phyloP scores from a whole-genome alignment of 306 rosid species.

The Luffa aegyptiaca region DNA sequence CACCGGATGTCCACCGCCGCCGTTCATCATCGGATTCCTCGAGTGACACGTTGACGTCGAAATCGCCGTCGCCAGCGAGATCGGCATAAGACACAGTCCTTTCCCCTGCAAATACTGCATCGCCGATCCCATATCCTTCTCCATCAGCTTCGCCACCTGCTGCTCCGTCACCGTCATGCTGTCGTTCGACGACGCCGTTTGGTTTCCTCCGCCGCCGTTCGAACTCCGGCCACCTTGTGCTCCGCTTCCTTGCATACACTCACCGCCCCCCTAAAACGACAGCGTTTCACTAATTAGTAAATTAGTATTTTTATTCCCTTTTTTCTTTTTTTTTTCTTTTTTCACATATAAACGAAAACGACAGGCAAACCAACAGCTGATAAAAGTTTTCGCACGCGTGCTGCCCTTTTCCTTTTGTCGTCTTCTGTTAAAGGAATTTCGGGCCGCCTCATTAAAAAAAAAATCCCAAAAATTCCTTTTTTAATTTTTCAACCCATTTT shows the following conservation, averaged over 20 bases:
- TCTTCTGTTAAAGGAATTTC: conserved; percentile 36
- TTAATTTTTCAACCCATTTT: background rate
- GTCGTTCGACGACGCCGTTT: conserved; percentile 49
- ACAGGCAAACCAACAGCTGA: conserved; percentile 7
- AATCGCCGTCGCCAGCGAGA: conserved; percentile 84
- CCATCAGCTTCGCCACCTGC: conserved; percentile 91
- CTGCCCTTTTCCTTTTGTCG: conserved; percentile 57
- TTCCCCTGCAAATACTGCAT: conserved; percentile 97
- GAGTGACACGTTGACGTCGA: conserved; percentile 80
- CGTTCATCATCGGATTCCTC: conserved; percentile 40
- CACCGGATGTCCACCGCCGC: conserved; percentile 2
- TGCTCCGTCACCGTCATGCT: conserved; percentile 75
- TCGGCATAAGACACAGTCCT: conserved; percentile 98
- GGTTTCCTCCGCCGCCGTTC: conserved; percentile 19
- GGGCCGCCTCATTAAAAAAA: background rate
- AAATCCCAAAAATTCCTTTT: background rate
- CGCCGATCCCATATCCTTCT: conserved; percentile 97
- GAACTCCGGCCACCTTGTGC: conserved; percentile 18
- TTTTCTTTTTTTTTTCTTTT: background rate
- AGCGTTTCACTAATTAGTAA: conserved; percentile 3
- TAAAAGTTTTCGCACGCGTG: conserved; percentile 53
- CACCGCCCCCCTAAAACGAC: conserved; percentile 57
- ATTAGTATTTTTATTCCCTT: background rate
- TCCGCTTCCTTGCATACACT: conserved; percentile 42
- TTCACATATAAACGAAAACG: conserved; percentile 4